Evolutionary conservation across 2,329 filamentous ascomycete species (phyloP).

Genomic region (Grosmannia clavigera): DNA sequence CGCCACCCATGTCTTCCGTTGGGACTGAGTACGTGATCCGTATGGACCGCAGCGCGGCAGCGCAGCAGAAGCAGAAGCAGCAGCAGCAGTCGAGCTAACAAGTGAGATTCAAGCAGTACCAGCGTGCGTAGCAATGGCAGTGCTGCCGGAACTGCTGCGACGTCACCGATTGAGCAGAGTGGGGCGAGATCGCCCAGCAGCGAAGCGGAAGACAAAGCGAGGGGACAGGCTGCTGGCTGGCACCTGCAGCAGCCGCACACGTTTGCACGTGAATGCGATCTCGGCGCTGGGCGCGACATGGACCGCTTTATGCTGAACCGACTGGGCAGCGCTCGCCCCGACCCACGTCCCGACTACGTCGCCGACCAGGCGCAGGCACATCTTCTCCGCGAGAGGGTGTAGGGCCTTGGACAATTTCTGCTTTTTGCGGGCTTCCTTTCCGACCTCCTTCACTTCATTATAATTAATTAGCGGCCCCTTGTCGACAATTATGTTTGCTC

Average conservation of each 20-base stretch:
- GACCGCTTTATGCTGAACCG: slow-evolving; percentile 43
- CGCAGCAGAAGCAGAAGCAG: no score
- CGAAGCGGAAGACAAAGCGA: slow-evolving; percentile 20
- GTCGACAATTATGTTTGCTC: neutral
- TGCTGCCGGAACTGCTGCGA: slow-evolving; percentile 17
- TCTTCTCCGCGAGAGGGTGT: neutral
- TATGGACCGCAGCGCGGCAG: neutral
- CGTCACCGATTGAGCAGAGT: slow-evolving; percentile 24
- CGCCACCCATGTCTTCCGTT: slow-evolving; percentile 15
- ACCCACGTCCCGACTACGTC: neutral
- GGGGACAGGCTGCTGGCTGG: slow-evolving; percentile 19
- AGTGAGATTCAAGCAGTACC: slow-evolving; percentile 18
- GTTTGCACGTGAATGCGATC: slow-evolving; percentile 28
- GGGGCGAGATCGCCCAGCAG: slow-evolving; percentile 16
- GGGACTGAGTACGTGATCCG: slow-evolving; percentile 11
- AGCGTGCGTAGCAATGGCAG: slow-evolving; percentile 24
- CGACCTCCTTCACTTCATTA: neutral
- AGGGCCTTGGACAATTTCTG: neutral
- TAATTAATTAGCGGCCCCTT: slow-evolving; percentile 1
- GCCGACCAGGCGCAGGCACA: neutral
- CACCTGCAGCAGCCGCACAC: slow-evolving; percentile 42
- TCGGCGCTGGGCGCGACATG: slow-evolving; percentile 30
- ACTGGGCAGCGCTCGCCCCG: slow-evolving; percentile 15
- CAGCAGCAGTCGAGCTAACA: slow-evolving; percentile 3
- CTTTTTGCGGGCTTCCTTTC: neutral